phyloP scores from a whole-genome alignment of 768 basidiomycete genomes.

The Lyophyllum atratum region DNA sequence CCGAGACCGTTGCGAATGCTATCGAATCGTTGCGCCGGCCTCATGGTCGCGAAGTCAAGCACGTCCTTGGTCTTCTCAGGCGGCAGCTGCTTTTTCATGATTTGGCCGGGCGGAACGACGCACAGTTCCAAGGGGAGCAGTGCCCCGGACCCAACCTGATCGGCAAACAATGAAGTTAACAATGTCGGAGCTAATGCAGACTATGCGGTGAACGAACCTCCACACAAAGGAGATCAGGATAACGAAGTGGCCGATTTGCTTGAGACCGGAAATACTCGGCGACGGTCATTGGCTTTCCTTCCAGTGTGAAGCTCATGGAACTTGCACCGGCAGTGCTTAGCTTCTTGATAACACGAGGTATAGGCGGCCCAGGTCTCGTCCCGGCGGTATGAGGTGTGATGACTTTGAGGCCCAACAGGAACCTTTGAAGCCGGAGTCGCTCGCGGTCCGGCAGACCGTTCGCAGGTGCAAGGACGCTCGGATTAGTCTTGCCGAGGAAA shows the following conservation, averaged over 20 bases:
- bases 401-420: conserved; percentile 37
- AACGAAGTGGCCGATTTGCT: conserved; percentile 36
- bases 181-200: background rate
- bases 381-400: conserved; percentile 15
- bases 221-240: conserved; percentile 51
- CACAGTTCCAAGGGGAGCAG: conserved; percentile 71
- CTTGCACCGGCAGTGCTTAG: conserved; percentile 53
- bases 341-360: conserved; percentile 54
- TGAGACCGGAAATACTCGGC: conserved; percentile 18
- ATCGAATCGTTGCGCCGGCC: conserved; percentile 54
- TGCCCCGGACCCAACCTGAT: conserved; percentile 63
- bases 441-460: conserved; percentile 51
- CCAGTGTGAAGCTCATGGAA: conserved; percentile 48
- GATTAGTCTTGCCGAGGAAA: conserved; percentile 39
- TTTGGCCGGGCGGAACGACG: conserved; percentile 61
- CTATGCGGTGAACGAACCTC: conserved; percentile 41
- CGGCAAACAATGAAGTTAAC: background rate
- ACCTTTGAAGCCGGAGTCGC: conserved; percentile 40
- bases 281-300: conserved; percentile 24
- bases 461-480: conserved; percentile 35
- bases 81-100: conserved; percentile 72
- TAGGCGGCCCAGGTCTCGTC: conserved; percentile 7
- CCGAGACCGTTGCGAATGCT: conserved; percentile 54
- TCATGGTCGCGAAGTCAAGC: conserved; percentile 68
- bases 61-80: conserved; percentile 64